Percentiles rank a stretch among this genome's conserved stretches.
Evolutionary conservation across 352 stramenopile species (phyloP).

Genomic region (Thalassiosira mediterranea): DNA sequence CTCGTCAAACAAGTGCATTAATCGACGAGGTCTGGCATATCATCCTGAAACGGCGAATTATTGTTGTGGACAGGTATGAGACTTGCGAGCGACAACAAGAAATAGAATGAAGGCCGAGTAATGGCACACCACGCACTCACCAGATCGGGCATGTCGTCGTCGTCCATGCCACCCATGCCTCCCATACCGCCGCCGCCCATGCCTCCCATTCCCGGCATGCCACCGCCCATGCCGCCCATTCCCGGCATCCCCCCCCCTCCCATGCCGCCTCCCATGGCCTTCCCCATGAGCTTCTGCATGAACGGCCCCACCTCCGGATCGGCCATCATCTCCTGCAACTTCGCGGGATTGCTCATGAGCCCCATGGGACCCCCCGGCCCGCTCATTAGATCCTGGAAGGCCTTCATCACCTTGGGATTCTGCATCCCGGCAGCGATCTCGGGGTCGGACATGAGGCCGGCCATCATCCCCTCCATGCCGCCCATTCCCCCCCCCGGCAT

Average conservation of each 20-base stretch:
- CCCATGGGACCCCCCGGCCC: constrained; percentile 64
- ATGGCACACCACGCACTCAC: no score
- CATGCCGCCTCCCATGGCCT: constrained; percentile 64
- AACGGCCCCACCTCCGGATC: constrained; percentile 84
- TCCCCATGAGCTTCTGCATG: constrained; percentile 79
- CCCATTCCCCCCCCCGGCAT: constrained; percentile 40
- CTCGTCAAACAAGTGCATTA: no score
- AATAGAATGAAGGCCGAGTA: no score
- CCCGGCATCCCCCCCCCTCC: no score
- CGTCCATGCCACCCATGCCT: constrained; percentile 19
- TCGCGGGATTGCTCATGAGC: constrained; percentile 76
- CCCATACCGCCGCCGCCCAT: constrained; percentile 73
- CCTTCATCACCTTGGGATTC: constrained; percentile 79
- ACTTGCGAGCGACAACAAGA: no score
- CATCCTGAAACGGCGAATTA: no score
- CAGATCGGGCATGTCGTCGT: constrained; percentile 64
- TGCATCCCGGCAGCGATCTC: constrained; percentile 67
- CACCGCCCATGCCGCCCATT: constrained; percentile 61
- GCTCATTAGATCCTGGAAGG: constrained; percentile 75
- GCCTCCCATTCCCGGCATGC: constrained; percentile 85
- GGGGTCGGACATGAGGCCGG: constrained; percentile 59
- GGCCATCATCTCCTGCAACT: constrained; percentile 81
- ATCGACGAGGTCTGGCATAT: no score
- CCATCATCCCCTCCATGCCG: constrained; percentile 74
- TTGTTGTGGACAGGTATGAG: no score